A percentile compares a stretch with the other conserved stretches of the same genome.
Evolutionary conservation across 2,329 filamentous ascomycete genomes (phyloP).

Genomic region (Colletotrichum godetiae): DNA sequence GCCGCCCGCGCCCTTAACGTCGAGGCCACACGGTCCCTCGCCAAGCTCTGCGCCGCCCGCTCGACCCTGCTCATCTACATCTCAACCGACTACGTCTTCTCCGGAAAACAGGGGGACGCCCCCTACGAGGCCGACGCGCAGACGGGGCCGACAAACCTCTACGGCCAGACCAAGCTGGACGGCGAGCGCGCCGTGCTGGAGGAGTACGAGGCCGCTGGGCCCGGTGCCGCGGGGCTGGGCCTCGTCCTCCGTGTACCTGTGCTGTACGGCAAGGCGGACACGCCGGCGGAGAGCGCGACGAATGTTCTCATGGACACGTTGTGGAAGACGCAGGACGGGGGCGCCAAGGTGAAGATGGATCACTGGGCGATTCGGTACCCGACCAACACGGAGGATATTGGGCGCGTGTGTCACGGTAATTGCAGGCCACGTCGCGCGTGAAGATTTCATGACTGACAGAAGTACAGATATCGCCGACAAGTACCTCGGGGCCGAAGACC

Average conservation of each 20-base stretch:
- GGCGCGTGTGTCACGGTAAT: conserved; percentile 76
- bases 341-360: conserved; percentile 79
- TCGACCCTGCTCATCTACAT: conserved; percentile 79
- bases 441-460: conserved; percentile 35
- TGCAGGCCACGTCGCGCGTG: too few species aligned
- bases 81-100: conserved; percentile 85
- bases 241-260: conserved; percentile 85
- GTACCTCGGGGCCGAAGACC: conserved; percentile 66
- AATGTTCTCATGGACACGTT: conserved; percentile 84
- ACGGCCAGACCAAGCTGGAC: conserved; percentile 71
- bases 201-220: conserved; percentile 59
- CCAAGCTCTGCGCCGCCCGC: conserved; percentile 71
- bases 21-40: conserved; percentile 74
- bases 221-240: conserved; percentile 61
- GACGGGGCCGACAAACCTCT: conserved; percentile 81
- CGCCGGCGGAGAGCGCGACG: conserved; percentile 80
- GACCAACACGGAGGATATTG: conserved; percentile 90
- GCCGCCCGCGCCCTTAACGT: conserved; percentile 81
- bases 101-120: conserved; percentile 80
- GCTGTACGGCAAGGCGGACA: conserved; percentile 82
- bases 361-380: conserved; percentile 88
- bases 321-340: conserved; percentile 76
- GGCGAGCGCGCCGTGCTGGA: conserved; percentile 74
- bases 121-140: conserved; percentile 77
- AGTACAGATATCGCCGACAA: conserved; percentile 75